phyloP scores from a whole-genome alignment of 768 basidiomycete species.

The Phlebiopsis flavidoalba region DNA sequence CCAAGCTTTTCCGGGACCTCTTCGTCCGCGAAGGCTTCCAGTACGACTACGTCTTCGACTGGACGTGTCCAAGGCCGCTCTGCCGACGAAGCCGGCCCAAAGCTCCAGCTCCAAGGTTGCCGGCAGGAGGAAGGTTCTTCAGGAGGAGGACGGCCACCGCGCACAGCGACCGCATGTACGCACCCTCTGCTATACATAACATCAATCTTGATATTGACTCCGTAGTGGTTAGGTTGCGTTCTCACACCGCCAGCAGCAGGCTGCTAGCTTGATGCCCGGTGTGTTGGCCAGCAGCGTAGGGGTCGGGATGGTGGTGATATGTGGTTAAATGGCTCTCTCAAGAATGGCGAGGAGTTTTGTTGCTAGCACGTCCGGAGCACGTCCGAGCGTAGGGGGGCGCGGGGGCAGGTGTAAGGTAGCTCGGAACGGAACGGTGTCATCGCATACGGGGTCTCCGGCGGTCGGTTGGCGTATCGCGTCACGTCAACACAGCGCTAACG shows the following conservation, averaged over 20 bases:
- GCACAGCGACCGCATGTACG: conserved; percentile 82
- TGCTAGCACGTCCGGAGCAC: conserved; percentile 38
- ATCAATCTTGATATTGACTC: neutral
- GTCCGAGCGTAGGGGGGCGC: conserved; percentile 37
- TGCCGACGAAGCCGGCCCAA: conserved; percentile 57
- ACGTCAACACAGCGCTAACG: conserved; percentile 22
- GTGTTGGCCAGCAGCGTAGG: conserved; percentile 41
- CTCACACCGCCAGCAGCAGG: conserved; percentile 80
- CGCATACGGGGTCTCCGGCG: conserved; percentile 28
- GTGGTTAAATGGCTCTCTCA: conserved; percentile 36
- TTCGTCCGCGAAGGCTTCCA: conserved; percentile 97
- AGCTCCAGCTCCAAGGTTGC: conserved; percentile 58
- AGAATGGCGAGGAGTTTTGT: conserved; percentile 14
- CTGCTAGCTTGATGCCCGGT: conserved; percentile 42
- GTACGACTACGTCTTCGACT: conserved; percentile 99
- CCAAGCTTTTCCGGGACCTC: conserved; percentile 97
- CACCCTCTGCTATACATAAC: conserved; percentile 9
- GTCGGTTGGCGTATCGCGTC: conserved; percentile 34
- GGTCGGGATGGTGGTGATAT: conserved; percentile 39
- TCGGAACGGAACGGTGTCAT: conserved; percentile 28
- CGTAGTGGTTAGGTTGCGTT: conserved; percentile 60
- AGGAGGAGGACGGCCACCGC: conserved; percentile 74
- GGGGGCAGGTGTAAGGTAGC: conserved; percentile 38
- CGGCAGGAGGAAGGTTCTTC: conserved; percentile 74
- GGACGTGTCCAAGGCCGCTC: conserved; percentile 85